Evolutionary conservation across 2,329 filamentous ascomycete genomes (phyloP).

Genomic region (Metarhizium album): DNA sequence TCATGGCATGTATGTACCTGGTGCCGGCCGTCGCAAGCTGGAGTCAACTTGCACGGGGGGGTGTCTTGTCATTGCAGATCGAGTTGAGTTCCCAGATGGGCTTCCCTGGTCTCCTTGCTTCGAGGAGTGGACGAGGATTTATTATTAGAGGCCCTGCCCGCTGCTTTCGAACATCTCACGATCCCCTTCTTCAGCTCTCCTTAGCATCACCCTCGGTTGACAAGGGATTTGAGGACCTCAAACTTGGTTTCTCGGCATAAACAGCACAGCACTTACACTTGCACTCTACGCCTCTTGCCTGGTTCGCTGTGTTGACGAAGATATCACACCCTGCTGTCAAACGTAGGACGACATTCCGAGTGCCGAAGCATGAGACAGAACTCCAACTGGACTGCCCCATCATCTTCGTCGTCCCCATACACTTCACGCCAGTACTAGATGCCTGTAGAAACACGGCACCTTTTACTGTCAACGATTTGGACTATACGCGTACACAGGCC

Average conservation of each 20-base stretch:
- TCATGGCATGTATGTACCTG: background rate
- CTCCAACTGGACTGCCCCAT: background rate
- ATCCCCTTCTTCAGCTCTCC: background rate
- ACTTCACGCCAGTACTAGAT: constrained; percentile 12
- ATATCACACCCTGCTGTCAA: background rate
- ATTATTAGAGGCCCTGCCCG: constrained; percentile 7
- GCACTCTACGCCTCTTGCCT: background rate
- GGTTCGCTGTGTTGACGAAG: background rate
- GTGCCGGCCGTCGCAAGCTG: background rate
- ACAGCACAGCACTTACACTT: background rate
- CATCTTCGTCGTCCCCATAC: background rate
- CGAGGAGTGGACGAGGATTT: background rate
- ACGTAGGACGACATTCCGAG: background rate
- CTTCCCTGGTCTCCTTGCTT: background rate
- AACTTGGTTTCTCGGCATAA: background rate
- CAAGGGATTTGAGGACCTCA: background rate
- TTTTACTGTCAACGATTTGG: constrained; percentile 14
- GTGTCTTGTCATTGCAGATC: constrained; percentile 5
- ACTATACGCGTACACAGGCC: constrained; percentile 16
- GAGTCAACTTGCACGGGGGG: background rate
- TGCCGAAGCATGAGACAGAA: background rate
- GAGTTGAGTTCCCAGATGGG: constrained; percentile 6
- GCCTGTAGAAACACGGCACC: constrained; percentile 10
- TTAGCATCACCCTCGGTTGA: background rate
- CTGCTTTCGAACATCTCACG: background rate